Percentiles rank a stretch among this genome's conserved stretches.
phyloP scores from a whole-genome alignment of 257 asterid species.

The Primulina tabacum region DNA sequence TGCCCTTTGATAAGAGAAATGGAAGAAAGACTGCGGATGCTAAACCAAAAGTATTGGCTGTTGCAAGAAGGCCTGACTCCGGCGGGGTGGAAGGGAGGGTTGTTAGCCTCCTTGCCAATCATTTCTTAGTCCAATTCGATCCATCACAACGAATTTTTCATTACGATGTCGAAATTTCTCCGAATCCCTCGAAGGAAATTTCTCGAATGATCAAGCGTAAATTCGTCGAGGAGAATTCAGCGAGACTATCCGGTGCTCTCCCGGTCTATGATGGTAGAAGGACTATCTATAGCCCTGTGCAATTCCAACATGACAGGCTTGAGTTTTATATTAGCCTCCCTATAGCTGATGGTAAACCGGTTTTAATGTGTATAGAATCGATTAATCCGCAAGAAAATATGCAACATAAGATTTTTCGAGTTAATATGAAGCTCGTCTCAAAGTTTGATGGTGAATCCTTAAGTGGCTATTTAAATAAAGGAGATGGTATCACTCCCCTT shows the following conservation, averaged over 20 bases:
- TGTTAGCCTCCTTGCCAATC: slow-evolving; percentile 76
- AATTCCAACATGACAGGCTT: slow-evolving; percentile 61
- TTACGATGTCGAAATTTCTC: slow-evolving; percentile 84
- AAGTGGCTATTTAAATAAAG: slow-evolving; percentile 45
- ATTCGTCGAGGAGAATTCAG: slow-evolving; percentile 58
- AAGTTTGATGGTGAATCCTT: slow-evolving; percentile 67
- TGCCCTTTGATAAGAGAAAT: slow-evolving; percentile 29
- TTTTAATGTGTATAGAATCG: slow-evolving; percentile 16
- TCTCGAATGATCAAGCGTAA: slow-evolving; percentile 68
- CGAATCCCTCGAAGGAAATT: slow-evolving; percentile 73
- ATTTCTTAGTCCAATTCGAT: slow-evolving; percentile 71
- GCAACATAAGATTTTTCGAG: slow-evolving; percentile 53
- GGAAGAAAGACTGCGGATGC: slow-evolving; percentile 34
- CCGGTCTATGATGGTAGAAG: slow-evolving; percentile 86
- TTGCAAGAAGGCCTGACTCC: slow-evolving; percentile 87
- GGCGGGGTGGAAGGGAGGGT: slow-evolving; percentile 87
- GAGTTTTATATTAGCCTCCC: slow-evolving; percentile 74
- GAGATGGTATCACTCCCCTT: slow-evolving; percentile 47
- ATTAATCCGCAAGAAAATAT: slow-evolving; percentile 21
- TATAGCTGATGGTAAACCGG: slow-evolving; percentile 29
- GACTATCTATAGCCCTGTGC: slow-evolving; percentile 72
- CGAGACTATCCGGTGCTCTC: slow-evolving; percentile 45
- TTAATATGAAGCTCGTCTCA: slow-evolving; percentile 76
- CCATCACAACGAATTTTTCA: slow-evolving; percentile 66
- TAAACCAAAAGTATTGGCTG: slow-evolving; percentile 34